Conservation (phyloP, 2,329 filamentous ascomycete species). For the Helicocarpus griseus region DNA sequence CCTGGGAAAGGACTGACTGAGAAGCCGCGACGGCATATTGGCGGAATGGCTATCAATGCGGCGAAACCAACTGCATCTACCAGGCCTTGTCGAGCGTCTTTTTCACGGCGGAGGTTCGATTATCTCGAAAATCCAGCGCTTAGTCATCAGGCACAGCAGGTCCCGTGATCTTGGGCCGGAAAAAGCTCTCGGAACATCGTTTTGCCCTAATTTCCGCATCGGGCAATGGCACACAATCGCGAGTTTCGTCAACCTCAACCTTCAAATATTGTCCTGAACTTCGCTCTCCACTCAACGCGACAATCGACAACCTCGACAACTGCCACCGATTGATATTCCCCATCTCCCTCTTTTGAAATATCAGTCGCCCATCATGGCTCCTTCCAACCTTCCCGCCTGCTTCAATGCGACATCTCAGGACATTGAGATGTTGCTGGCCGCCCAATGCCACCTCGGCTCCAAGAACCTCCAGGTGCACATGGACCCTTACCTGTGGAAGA, state of each 20-base stretch:
- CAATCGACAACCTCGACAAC: slow-evolving; percentile 31
- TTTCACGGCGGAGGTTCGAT: neutral
- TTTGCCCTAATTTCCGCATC: slow-evolving; percentile 11
- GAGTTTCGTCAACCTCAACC: neutral
- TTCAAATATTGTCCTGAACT: slow-evolving; percentile 7
- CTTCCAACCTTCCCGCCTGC: slow-evolving; percentile 81
- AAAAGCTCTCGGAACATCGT: slow-evolving; percentile 1
- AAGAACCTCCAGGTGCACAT: slow-evolving; percentile 99
- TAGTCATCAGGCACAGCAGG: neutral
- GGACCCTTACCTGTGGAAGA: slow-evolving; percentile 99
- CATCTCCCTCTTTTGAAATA: slow-evolving; percentile 28
- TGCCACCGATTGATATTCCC: slow-evolving; percentile 38
- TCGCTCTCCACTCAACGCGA: slow-evolving; percentile 13
- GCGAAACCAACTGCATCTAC: neutral
- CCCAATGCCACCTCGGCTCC: slow-evolving; percentile 91
- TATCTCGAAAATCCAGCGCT: neutral
- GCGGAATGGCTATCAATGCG: neutral
- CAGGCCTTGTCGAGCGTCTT: neutral
- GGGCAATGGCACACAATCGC: slow-evolving; percentile 8
- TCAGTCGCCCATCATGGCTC: slow-evolving; percentile 74
- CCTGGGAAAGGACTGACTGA: slow-evolving; percentile 50
- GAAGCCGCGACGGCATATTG: slow-evolving; percentile 60
- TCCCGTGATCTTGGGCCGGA: neutral
- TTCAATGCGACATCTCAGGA: slow-evolving; percentile 98
- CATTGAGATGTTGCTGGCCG: slow-evolving; percentile 98